Base-by-base conservation (phyloP, 441 rosid genomes). In the Biscutella laevigata region DNA sequence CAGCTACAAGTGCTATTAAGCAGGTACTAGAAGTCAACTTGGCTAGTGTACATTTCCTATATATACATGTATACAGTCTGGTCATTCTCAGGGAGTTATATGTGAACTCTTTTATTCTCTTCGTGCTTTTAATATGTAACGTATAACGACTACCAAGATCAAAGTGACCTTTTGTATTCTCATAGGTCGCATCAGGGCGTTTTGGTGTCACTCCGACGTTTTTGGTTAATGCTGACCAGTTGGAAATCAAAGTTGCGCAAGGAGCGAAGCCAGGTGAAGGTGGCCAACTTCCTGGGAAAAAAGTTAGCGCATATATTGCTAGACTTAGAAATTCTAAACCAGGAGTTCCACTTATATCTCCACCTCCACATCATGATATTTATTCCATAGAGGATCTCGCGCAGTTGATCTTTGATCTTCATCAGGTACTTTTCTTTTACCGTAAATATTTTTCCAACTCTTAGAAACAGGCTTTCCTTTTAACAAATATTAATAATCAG, bases 201-300 rank as follows among this genome's bases (percentile, higher is more conserved):
- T 94, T 94, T 76, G 97, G 97, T 67, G 99, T 88, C 58, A 94
- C 99, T 54, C 97, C 99, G 25, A 88, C 95, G 29, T 92, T 92
- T 81, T 71, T 88, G 81, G 99, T 74, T 51, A 92, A 92, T 70
- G 99, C 95, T 26, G 92, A 77, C 72, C 99, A 88, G 64, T 39
- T 86, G 71, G 97, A 94, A 73, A 94, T 94, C 59, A 94, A 94
- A 81, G 88, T 92, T 69, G 97, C 99, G 47, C 97, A 88, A 79
- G 99, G 99, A 54, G 99, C 99, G 51, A 92, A 88, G 73, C 99
- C 99, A 50, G 99, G 99, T 53, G 99, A 86, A 81, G 99, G 99
- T 48, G 97, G 99, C 22, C 99, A 92, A 67, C 74, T 92, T 71
- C 99, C 97, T 27, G 95, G 99, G 67, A 88, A 88, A 76, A 92